Percentiles rank a stretch among this genome's conserved stretches.
Conservation (phyloP, 208 protist genomes). For the Leishmania aethiopica region DNA sequence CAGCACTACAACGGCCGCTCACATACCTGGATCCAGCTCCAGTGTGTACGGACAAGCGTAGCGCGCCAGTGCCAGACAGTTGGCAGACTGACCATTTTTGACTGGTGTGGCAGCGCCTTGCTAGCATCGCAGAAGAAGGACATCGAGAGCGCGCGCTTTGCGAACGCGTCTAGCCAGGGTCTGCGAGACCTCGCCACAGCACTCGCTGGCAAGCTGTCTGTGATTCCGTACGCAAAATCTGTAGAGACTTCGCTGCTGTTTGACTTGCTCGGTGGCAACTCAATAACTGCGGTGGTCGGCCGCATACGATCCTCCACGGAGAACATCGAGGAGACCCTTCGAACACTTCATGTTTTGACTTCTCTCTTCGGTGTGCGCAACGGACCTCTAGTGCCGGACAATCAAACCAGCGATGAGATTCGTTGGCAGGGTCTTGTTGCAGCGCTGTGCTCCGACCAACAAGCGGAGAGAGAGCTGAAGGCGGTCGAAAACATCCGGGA, state of each 20-base stretch:
- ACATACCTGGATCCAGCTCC: constrained; percentile 62
- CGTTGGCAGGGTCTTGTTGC: constrained; percentile 41
- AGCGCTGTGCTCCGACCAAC: constrained; percentile 38
- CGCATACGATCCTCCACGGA: constrained; percentile 21
- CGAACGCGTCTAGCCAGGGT: constrained; percentile 37
- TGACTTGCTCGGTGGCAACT: constrained; percentile 61
- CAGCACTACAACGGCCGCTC: constrained; percentile 39
- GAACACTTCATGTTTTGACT: constrained; percentile 31
- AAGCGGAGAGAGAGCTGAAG: constrained; percentile 29
- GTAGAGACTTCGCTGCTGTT: constrained; percentile 43
- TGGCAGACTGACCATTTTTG: constrained; percentile 50
- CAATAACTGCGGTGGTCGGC: constrained; percentile 43
- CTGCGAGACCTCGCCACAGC: constrained; percentile 29
- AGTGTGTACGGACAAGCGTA: constrained; percentile 38
- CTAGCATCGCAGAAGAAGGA: constrained; percentile 37
- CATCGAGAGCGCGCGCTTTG: constrained; percentile 52
- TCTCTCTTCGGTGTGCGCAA: constrained; percentile 39
- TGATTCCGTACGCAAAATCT: constrained; percentile 39
- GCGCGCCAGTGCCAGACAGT: constrained; percentile 35
- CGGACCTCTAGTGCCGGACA: constrained; percentile 41
- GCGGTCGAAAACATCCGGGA: constrained; percentile 30
- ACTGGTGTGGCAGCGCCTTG: constrained; percentile 42
- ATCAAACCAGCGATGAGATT: constrained; percentile 42
- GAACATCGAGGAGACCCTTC: constrained; percentile 27
- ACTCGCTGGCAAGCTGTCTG: constrained; percentile 10